Evolutionary conservation across 345 rosid genomes (phyloP), one percentile per base, ranked within the genome.

Genomic region (Eucalyptus cladocalyx): DNA sequence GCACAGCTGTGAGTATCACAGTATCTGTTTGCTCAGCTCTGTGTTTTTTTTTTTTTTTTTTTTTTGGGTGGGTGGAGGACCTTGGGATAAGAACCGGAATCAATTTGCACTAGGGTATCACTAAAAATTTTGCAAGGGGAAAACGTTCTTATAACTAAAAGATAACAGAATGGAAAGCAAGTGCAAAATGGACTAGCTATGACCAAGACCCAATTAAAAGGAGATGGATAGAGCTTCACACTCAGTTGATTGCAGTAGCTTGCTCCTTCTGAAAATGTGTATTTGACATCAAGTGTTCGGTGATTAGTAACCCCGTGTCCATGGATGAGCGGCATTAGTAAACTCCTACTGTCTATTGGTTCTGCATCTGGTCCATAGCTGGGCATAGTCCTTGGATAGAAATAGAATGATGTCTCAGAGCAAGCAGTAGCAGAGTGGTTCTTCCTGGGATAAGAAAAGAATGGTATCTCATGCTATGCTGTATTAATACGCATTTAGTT

Each of bases 1-100:
- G 89, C 89, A 80, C 92, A n/a, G 89, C 92, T 76, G 90, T 89
- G 86, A 90, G 88, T 88, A 40, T 40, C 80, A 65, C 34, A 24
- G 37, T 49, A 6, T 49, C 89, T 43, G 53, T 48, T 76, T 76
- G 30, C 30, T 21, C 37, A 6, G 47, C 30, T 21, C 16, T 37
- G 4, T 72, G 2, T 37, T 5, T 21, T 37, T 37, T 37, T 18
- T 67, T 18, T 67, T 34, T 5, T 67, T n/a, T 28, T 60, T 28
- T 6, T 2, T 47, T 47, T 4, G 49, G 80, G 42, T 3, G 43
- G 80, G 13, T 6, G 7, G 24, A 17, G 43, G 47, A 5, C 17
- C 28, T 76, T 4, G 30, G 30, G 85, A 76, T 76, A 40, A 40
- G 83, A 40, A 76, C 47, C 42, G 21, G 47, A 76, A 76, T 40